Base-by-base conservation (phyloP, 78 protist genomes). In the Dictyostelium firmibasis region DNA sequence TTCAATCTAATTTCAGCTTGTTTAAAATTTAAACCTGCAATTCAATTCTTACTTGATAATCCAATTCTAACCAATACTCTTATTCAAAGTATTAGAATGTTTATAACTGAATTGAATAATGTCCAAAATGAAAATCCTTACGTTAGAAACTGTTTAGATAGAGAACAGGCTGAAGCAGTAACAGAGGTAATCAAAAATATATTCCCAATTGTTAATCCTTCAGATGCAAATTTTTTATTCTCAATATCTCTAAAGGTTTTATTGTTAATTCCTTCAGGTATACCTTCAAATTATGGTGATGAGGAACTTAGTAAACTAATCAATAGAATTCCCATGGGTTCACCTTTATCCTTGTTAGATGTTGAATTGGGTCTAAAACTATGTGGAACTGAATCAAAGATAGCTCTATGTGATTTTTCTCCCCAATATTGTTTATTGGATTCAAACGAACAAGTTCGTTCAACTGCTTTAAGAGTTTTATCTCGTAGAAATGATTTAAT, bases 211-310 rank as follows among this genome's bases (percentile, higher is more conserved):
- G 62, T 77, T 16, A 38, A 77, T 33, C 83, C 83, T 8, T 18
- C 27, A 0, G 67, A 77, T 41, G n/a, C 83, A 41, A n/a, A 23
- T 41, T 31, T 41, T 25, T 27, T 77, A 16, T 77, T 77, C 33
- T 36, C 29, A 36, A n/a, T 77, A 6, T n/a, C 67, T 25, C 14
- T 77, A 77, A 35, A 77, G 1, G 41, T 41, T 38, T 47, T 77
- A 11, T 20, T n/a, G 2, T 3, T 77, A 27, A 25, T 77, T 33
- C 67, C 50, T 6, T 6, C 36, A 4, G 33, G 64, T 16, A 23
- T 25, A 13, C 60, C 83, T 36, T 77, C 83, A 9, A 16, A 31
- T n/a, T 77, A 31, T 77, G 83, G 83, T 41, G 83, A 77, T 16
- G 83, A 77, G 43, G 29, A n/a, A 18, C 13, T 77, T 4, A 77